Percentiles rank a stretch among this genome's conserved stretches.
These are phyloP conservation scores for Xenoacremonium recifei DNA, from an alignment of 2,329 filamentous ascomycete genomes.

Conservation along the genomic window DNA sequence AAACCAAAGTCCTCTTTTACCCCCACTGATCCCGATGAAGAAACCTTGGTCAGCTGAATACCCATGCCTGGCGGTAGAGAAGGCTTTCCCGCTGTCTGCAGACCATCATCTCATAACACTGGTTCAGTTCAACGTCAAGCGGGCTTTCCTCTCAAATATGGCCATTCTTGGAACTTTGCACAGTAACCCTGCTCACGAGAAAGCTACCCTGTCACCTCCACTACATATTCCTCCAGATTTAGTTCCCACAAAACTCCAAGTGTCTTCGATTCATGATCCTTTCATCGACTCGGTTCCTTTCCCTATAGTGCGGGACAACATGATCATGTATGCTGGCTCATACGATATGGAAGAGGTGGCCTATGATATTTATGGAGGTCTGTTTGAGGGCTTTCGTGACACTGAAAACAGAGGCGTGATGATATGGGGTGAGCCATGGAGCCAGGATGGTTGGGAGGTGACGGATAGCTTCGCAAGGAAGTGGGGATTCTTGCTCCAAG, in stretches of 20 bases:
- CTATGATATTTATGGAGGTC: neutral
- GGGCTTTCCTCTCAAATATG: slow-evolving; percentile 2
- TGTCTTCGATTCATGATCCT: neutral
- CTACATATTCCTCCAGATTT: neutral
- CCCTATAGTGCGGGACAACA: slow-evolving; percentile 3
- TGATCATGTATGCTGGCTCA: slow-evolving; percentile 1
- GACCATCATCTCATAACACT: slow-evolving; percentile 4
- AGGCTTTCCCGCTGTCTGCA: neutral
- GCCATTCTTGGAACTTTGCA: slow-evolving; percentile 1
- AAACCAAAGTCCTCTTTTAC: neutral
- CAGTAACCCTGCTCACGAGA: neutral
- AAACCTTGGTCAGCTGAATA: neutral
- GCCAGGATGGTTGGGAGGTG: slow-evolving; percentile 8
- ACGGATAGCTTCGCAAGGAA: slow-evolving; percentile 6
- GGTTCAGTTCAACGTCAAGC: slow-evolving; percentile 3
- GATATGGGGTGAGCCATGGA: slow-evolving; percentile 7
- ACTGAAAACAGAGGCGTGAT: neutral
- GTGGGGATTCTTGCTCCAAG: slow-evolving; percentile 6
- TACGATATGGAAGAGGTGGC: slow-evolving; percentile 1
- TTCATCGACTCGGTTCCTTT: slow-evolving; percentile 5
- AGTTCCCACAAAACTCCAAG: neutral
- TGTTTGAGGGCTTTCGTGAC: slow-evolving; percentile 4
- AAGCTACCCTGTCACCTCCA: neutral
- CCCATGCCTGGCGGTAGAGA: no score
- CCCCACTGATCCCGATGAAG: neutral